Evolutionary conservation across 148 eudicot species (phyloP), one percentile per base, ranked within the genome.

Genomic region (Silene uniflora): DNA sequence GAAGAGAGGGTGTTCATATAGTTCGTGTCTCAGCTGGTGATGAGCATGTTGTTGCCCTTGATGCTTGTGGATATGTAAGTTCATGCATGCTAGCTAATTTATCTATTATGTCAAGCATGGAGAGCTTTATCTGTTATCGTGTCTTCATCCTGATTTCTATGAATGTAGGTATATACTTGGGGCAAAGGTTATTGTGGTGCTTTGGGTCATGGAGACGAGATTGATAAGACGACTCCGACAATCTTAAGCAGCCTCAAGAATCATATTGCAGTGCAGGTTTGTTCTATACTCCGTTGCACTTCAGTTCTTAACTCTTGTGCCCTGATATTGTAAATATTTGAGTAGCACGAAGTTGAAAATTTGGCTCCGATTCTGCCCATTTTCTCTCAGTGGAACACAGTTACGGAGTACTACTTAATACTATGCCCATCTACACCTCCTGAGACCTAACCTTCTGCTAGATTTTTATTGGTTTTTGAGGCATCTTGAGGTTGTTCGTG

Each of bases 161-260:
- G 64, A 12, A 56, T 77, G 13, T 75, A 95, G 98, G 98, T 92
- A 55, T 88, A 90, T 86, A 92, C 98, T 32, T 95, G 98, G 98
- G 98, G 98, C 60, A 95, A 92, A 82, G 98, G 98, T 56, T 95
- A 95, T 68, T 95, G 97, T 85, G 98, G 98, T 65, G 93, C 98
- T 63, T 73, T 95, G 77, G 98, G 98, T 68, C 96, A 92, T 76
- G 97, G 92, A 18, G 98, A 95, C 62, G 98, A 95, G 87, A 85
- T 81, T 67, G 97, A 95, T 78, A 95, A 90, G 91, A 90, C 88
- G 62, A 87, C 85, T 81, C 98, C 98, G 16, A 71, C 80, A 69
- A 87, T 78, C 77, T 72, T 95, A 76, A 81, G 68, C 76, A 80
- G 88, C 81, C 76, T 90, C 52, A 78, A 84, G 84, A 81, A 42